phyloP scores from a whole-genome alignment of 768 basidiomycete species.

The Boletus vermiculosoides region DNA sequence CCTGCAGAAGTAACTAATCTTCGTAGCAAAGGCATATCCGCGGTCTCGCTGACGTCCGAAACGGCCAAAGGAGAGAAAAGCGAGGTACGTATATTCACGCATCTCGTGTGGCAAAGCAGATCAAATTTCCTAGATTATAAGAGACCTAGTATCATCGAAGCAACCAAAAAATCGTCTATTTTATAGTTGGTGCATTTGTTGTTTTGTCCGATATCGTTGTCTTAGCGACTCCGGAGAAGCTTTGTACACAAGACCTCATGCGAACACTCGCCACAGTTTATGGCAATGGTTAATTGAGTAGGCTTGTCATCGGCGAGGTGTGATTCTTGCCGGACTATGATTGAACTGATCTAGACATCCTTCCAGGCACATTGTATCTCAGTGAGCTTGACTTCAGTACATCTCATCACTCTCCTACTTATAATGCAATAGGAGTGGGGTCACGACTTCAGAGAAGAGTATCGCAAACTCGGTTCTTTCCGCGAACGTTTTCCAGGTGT shows the following conservation, averaged over 20 bases:
- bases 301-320: conserved; percentile 83
- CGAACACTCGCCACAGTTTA: conserved; percentile 50
- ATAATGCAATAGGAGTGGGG: conserved; percentile 67
- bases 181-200: conserved; percentile 54
- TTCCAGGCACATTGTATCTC: conserved; percentile 80
- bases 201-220: background rate
- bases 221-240: conserved; percentile 75
- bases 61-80: too few species aligned
- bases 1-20: too few species aligned
- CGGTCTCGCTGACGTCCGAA: too few species aligned
- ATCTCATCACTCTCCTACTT: background rate
- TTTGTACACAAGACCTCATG: conserved; percentile 33
- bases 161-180: conserved; percentile 27
- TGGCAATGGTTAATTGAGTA: conserved; percentile 56
- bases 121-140: too few species aligned
- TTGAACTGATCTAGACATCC: conserved; percentile 2
- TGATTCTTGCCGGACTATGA: conserved; percentile 10
- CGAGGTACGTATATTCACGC: too few species aligned
- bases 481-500: conserved; percentile 62
- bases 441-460: conserved; percentile 75
- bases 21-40: too few species aligned
- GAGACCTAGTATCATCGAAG: too few species aligned
- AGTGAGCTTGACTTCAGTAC: conserved; percentile 36
- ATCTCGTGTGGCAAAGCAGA: too few species aligned
- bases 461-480: conserved; percentile 69